These are phyloP conservation scores for Zygosaccharomyces sapae DNA, from an alignment of 1,139 yeast genomes.

Conservation along the genomic window DNA sequence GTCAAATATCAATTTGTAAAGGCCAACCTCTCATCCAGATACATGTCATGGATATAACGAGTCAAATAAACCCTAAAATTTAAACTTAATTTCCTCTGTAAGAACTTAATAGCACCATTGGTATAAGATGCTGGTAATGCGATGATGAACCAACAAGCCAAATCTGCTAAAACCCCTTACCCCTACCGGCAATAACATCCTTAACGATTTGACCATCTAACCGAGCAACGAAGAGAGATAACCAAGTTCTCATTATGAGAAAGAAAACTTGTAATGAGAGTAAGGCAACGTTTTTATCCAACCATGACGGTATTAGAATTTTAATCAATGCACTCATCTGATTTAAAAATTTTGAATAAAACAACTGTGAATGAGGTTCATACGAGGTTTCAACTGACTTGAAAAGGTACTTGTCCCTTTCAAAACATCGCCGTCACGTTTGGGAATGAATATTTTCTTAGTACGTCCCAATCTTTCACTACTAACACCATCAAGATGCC, in stretches of 20 bases:
- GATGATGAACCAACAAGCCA: slow-evolving; percentile 80
- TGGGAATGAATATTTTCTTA: slow-evolving; percentile 39
- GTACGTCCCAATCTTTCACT: slow-evolving; percentile 31
- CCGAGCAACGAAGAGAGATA: slow-evolving; percentile 79
- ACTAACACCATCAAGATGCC: background rate
- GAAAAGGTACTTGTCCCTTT: slow-evolving; percentile 39
- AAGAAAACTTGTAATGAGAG: slow-evolving; percentile 71
- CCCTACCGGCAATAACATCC: slow-evolving; percentile 80
- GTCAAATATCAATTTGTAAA: slow-evolving; percentile 65
- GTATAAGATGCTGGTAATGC: slow-evolving; percentile 94
- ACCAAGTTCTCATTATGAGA: slow-evolving; percentile 78
- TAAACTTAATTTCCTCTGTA: slow-evolving; percentile 72
- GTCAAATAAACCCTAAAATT: slow-evolving; percentile 82
- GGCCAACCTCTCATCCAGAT: slow-evolving; percentile 74
- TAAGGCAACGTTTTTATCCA: slow-evolving; percentile 63
- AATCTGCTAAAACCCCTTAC: slow-evolving; percentile 71
- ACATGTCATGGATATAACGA: slow-evolving; percentile 85
- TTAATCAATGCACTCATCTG: slow-evolving; percentile 77
- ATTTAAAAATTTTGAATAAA: slow-evolving; percentile 65
- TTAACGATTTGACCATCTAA: slow-evolving; percentile 90
- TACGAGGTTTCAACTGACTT: slow-evolving; percentile 37
- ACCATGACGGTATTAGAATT: slow-evolving; percentile 70
- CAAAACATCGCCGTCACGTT: slow-evolving; percentile 40
- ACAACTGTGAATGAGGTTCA: slow-evolving; percentile 37
- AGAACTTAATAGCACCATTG: slow-evolving; percentile 80